phyloP scores from a whole-genome alignment of 2,329 filamentous ascomycete genomes.

The Penicillium rolfsii region DNA sequence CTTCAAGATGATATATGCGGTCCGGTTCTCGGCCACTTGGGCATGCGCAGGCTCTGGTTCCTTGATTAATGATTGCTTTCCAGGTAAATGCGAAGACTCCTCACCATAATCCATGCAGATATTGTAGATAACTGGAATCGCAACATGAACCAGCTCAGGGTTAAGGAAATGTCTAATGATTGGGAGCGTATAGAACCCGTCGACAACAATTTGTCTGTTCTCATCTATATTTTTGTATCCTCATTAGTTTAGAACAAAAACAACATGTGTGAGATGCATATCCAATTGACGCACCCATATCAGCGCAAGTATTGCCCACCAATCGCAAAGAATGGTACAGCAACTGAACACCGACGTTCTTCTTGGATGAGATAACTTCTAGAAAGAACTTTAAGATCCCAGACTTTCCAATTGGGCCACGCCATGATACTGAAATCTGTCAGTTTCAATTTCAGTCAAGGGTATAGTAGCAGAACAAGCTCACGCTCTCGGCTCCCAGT shows the following conservation, averaged over 20 bases:
- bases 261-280: not conserved
- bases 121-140: conserved; percentile 51
- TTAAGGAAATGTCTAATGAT: conserved; percentile 43
- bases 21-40: conserved; percentile 42
- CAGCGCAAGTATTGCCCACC: conserved; percentile 52
- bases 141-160: conserved; percentile 42
- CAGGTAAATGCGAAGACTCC: not conserved
- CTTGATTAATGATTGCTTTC: conserved; percentile 23
- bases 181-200: conserved; percentile 43
- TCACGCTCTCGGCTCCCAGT: conserved; percentile 49
- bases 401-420: conserved; percentile 43
- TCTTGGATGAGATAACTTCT: conserved; percentile 39
- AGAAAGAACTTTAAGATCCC: conserved; percentile 50
- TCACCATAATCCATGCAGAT: conserved; percentile 51
- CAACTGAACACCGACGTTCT: conserved; percentile 34
- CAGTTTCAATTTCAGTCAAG: not conserved
- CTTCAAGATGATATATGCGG: conserved; percentile 43
- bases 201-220: conserved; percentile 46
- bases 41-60: conserved; percentile 43
- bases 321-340: conserved; percentile 48
- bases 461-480: conserved; percentile 20
- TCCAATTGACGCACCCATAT: conserved; percentile 39
- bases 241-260: conserved; percentile 15
- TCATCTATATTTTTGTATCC: conserved; percentile 38
- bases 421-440: conserved; percentile 41